A percentile compares a stretch with the other conserved stretches of the same genome.
Conservation (phyloP, 1,284 basidiomycete species). For the Moesziomyces parantarcticus region DNA sequence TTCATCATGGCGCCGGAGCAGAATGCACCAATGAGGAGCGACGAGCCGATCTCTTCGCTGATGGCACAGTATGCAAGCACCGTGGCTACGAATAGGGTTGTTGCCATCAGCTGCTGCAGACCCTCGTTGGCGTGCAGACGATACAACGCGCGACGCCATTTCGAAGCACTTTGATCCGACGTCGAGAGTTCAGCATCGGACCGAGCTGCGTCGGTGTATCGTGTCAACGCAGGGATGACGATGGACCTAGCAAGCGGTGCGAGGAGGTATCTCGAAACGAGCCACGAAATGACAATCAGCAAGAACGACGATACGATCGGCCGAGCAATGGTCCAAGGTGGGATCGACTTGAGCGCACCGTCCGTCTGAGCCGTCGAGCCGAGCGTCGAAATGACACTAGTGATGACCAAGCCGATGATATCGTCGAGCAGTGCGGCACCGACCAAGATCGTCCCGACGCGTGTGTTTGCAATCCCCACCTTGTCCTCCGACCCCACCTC, state of each 20-base stretch:
- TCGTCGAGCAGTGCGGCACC: slow-evolving; percentile 74
- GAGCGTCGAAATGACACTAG: slow-evolving; percentile 70
- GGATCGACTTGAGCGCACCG: slow-evolving; percentile 3
- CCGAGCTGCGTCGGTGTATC: not conserved
- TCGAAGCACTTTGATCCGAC: not conserved
- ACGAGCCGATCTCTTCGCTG: slow-evolving; percentile 65
- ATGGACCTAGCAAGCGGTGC: slow-evolving; percentile 16
- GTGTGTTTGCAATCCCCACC: slow-evolving; percentile 69
- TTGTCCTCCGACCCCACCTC: slow-evolving; percentile 1
- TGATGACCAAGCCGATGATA: slow-evolving; percentile 73
- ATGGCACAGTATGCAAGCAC: slow-evolving; percentile 23
- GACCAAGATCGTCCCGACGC: slow-evolving; percentile 72
- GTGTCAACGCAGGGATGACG: slow-evolving; percentile 14
- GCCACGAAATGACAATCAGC: slow-evolving; percentile 63
- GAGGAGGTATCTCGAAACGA: slow-evolving; percentile 12
- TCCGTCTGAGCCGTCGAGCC: slow-evolving; percentile 30
- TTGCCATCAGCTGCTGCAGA: slow-evolving; percentile 10
- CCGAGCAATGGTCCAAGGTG: slow-evolving; percentile 69
- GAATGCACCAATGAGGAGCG: slow-evolving; percentile 71
- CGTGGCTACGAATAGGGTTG: slow-evolving; percentile 4
- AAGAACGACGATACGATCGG: slow-evolving; percentile 70
- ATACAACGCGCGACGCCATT: not conserved
- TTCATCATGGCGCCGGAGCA: slow-evolving; percentile 67
- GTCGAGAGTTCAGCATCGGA: not conserved
- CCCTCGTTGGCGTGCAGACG: not conserved